Evolutionary conservation across 208 protist genomes (phyloP), one percentile per base, ranked within the genome.

Genomic region (Trypanosoma conorhini): DNA sequence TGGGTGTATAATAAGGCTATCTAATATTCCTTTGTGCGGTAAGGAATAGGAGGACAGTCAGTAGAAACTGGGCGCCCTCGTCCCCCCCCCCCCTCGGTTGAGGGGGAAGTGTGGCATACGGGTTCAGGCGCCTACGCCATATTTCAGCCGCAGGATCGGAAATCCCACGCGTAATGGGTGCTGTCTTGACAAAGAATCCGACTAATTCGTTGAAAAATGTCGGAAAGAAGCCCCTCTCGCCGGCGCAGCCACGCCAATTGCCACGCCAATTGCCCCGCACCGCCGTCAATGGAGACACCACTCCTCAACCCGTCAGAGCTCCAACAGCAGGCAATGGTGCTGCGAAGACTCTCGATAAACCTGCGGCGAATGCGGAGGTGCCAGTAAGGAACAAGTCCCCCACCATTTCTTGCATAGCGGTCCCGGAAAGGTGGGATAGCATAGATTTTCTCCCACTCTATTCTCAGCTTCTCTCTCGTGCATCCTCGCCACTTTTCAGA

Each of bases 111-210:
- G 31, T 10, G 7, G 4, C 22, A 1, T 54, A 21, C 17, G 1
- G 22, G 22, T 9, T 9, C 19, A 48, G 12, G 30, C 21, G 44
- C 48, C 19, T 44, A 61, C 21, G 51, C 22, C 1, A n/a, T 7
- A 31, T 62, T 63, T 57, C 48, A 58, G 56, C 24, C n/a, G 58
- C 28, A 40, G 9, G 15, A 28, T 59, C 33, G 17, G 38, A 60
- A 46, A 13, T 30, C n/a, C 30, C 19, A 21, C 26, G 10, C 19
- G 31, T 5, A 38, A 59, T 59, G 55, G 50, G 24, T 21, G 17
- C 22, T 28, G 10, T n/a, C 1, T 38, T 19, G 35, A 3, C 40
- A 69, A 60, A 62, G 13, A 7, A 56, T 31, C 52, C 15, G 28
- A 26, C 0, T 30, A 68, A 59, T 24, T 31, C 22, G 10, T 24